These are phyloP conservation scores for Auricularia sp. DNA, from an alignment of 768 basidiomycete species.

Conservation along the genomic window DNA sequence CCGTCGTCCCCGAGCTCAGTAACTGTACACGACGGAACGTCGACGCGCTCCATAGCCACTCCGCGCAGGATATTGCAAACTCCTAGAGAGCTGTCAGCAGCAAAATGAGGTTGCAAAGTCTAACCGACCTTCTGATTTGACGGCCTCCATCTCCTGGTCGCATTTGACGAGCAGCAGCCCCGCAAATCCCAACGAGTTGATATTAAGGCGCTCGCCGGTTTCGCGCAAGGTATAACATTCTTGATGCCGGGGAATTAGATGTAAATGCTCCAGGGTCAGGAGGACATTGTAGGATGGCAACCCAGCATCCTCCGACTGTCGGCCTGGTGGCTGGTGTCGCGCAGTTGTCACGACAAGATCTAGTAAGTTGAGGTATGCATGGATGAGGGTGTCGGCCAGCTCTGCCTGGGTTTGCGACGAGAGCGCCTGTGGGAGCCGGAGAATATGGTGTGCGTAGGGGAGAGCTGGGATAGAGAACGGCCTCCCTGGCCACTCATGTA, in stretches of 20 bases:
- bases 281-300: conserved; percentile 76
- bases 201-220: conserved; percentile 49
- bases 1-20: not conserved
- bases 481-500: conserved; percentile 35
- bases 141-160: conserved; percentile 58
- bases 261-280: conserved; percentile 73
- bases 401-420: conserved; percentile 27
- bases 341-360: conserved; percentile 69
- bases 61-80: conserved; percentile 51
- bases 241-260: conserved; percentile 68
- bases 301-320: conserved; percentile 27
- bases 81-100: not conserved
- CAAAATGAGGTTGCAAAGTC: not conserved
- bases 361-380: conserved; percentile 60
- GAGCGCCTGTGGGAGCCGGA: conserved; percentile 44
- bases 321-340: conserved; percentile 55
- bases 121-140: conserved; percentile 44
- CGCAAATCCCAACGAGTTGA: conserved; percentile 86
- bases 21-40: not conserved
- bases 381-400: conserved; percentile 43
- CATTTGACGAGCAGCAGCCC: conserved; percentile 86
- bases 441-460: conserved; percentile 75
- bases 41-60: conserved; percentile 46
- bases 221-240: conserved; percentile 48
- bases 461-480: conserved; percentile 60